Evolutionary conservation across 2,329 filamentous ascomycete genomes (phyloP).

Genomic region (Ascochyta clinopodiicola): DNA sequence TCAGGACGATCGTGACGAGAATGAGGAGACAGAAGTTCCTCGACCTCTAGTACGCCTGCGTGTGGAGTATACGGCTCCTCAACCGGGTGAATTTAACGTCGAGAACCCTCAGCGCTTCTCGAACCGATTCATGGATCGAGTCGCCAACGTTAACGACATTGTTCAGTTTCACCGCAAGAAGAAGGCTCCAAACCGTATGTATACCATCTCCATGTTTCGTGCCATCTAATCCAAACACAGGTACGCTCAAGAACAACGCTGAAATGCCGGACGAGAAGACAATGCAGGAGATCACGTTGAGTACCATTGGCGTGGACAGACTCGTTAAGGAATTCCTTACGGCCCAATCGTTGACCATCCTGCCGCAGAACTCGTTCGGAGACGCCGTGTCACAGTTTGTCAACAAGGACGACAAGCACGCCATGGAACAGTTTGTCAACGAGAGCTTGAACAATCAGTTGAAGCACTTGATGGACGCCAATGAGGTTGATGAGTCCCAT

Average conservation of each 20-base stretch:
- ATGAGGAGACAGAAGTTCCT: conserved; percentile 68
- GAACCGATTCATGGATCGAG: conserved; percentile 85
- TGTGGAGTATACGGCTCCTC: conserved; percentile 86
- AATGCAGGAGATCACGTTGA: conserved; percentile 67
- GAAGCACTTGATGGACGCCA: conserved; percentile 56
- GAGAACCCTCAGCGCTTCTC: conserved; percentile 98
- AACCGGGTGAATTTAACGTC: conserved; percentile 84
- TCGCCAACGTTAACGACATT: conserved; percentile 93
- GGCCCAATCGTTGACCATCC: conserved; percentile 87
- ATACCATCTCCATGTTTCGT: neutral
- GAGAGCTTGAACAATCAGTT: conserved; percentile 53
- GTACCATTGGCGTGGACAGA: conserved; percentile 85
- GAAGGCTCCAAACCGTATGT: conserved; percentile 53
- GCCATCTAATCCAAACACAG: conserved; percentile 30
- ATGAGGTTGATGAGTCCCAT: conserved; percentile 72
- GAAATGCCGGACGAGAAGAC: conserved; percentile 70
- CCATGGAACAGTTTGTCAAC: conserved; percentile 66
- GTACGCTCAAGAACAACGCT: conserved; percentile 57
- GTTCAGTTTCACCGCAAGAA: conserved; percentile 94
- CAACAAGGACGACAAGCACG: conserved; percentile 92
- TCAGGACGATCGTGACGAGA: conserved; percentile 62
- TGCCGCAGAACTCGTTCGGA: conserved; percentile 90
- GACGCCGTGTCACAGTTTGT: conserved; percentile 94
- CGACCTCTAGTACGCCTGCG: conserved; percentile 86
- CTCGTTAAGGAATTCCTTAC: conserved; percentile 87